Percentiles rank a stretch among this genome's conserved stretches.
These are phyloP conservation scores for Pyrenophora seminiperda DNA, from an alignment of 2,329 filamentous ascomycete genomes.

Conservation along the genomic window DNA sequence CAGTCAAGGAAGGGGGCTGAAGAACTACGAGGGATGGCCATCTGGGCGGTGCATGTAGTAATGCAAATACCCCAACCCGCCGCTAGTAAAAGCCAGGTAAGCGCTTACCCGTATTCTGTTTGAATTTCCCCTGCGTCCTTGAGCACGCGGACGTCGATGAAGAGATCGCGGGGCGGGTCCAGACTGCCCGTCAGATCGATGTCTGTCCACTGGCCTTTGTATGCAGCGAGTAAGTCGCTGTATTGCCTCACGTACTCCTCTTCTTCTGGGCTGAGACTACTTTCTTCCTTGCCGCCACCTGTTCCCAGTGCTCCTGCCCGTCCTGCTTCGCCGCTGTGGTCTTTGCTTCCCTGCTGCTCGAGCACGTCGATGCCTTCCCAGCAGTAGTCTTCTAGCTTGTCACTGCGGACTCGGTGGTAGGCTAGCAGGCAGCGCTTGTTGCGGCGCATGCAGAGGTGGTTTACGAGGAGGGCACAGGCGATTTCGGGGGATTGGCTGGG, in stretches of 20 bases:
- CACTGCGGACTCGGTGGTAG: slow-evolving; percentile 87
- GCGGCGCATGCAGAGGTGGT: slow-evolving; percentile 91
- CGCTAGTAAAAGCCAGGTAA: too few species aligned
- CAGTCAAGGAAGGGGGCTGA: too few species aligned
- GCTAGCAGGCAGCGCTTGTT: slow-evolving; percentile 96
- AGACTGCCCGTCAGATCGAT: slow-evolving; percentile 93
- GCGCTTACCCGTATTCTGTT: slow-evolving; percentile 96
- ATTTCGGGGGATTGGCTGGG: slow-evolving; percentile 80
- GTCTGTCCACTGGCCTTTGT: slow-evolving; percentile 98
- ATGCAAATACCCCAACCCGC: too few species aligned
- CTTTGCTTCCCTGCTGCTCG: slow-evolving; percentile 58
- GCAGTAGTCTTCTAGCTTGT: slow-evolving; percentile 90
- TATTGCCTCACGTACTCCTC: slow-evolving; percentile 95
- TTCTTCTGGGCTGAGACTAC: slow-evolving; percentile 90
- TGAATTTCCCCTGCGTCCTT: slow-evolving; percentile 98
- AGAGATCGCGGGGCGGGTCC: slow-evolving; percentile 91
- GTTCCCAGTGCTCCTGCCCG: slow-evolving; percentile 52
- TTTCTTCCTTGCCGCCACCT: slow-evolving; percentile 58
- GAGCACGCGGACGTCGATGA: slow-evolving; percentile 93
- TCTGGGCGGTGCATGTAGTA: not conserved
- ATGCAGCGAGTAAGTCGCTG: slow-evolving; percentile 87
- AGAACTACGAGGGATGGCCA: too few species aligned
- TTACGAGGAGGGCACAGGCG: slow-evolving; percentile 86
- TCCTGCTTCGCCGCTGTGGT: slow-evolving; percentile 32
- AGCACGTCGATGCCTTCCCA: slow-evolving; percentile 88